Conservation (phyloP, 2,329 filamentous ascomycete species). For the Colletotrichum musicola region DNA sequence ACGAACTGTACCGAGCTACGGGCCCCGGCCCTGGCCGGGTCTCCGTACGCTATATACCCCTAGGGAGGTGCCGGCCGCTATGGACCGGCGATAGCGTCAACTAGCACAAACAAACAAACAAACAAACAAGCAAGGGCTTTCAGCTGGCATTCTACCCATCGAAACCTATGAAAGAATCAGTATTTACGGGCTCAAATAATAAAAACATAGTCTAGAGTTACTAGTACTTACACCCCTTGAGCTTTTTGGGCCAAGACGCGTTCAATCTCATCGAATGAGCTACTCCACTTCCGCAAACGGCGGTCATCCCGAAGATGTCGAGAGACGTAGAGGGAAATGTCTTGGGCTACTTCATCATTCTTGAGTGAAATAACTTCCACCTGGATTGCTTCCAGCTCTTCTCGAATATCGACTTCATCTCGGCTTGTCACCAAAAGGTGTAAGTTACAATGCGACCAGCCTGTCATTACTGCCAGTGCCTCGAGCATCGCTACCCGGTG, state of each 20-base stretch:
- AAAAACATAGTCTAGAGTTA: too few species aligned
- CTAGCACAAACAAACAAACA: too few species aligned
- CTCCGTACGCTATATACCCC: too few species aligned
- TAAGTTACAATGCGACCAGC: constrained; percentile 1
- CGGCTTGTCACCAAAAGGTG: constrained; percentile 51
- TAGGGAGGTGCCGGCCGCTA: too few species aligned
- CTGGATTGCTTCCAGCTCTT: constrained; percentile 19
- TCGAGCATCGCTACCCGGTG: background rate
- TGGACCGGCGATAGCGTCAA: too few species aligned
- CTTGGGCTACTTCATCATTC: accelerated
- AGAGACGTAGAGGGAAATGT: background rate
- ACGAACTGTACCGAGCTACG: too few species aligned
- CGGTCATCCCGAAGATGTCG: background rate
- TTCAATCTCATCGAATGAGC: background rate
- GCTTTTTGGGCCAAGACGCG: background rate
- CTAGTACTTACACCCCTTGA: constrained; percentile 9
- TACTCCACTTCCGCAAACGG: background rate
- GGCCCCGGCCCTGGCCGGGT: too few species aligned
- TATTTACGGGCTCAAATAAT: too few species aligned
- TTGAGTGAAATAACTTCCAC: constrained; percentile 22
- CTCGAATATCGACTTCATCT: constrained; percentile 48
- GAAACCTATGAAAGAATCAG: constrained; percentile 40
- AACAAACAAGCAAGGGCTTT: too few species aligned
- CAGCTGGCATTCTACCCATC: constrained; percentile 44
- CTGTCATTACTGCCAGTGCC: accelerated